Percentiles rank a stretch among this genome's conserved stretches.
These are phyloP conservation scores for Colletotrichum liaoningense DNA, from an alignment of 2,329 filamentous ascomycete species.

Conservation along the genomic window DNA sequence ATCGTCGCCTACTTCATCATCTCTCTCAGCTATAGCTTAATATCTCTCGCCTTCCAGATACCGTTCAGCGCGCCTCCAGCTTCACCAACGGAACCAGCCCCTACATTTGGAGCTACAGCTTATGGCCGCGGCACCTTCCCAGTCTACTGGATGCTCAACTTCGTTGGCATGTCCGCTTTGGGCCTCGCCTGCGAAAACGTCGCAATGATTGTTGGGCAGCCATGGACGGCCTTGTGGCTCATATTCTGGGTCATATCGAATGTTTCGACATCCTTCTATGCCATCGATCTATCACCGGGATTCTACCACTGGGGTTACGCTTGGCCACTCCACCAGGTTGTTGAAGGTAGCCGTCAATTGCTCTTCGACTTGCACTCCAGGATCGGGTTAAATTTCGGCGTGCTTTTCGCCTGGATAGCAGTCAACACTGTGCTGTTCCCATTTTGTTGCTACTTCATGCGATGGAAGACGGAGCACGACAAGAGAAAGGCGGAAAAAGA, in stretches of 20 bases:
- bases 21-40: conserved; percentile 71
- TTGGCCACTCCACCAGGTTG: conserved; percentile 72
- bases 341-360: conserved; percentile 69
- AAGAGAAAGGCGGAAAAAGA: conserved; percentile 40
- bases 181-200: conserved; percentile 74
- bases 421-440: conserved; percentile 66
- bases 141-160: conserved; percentile 74
- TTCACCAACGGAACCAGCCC: conserved; percentile 51
- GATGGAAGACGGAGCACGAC: conserved; percentile 51
- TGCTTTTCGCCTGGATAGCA: conserved; percentile 68
- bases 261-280: conserved; percentile 69
- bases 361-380: conserved; percentile 69
- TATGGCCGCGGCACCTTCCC: conserved; percentile 69
- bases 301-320: conserved; percentile 74
- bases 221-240: conserved; percentile 70
- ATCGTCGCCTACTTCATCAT: conserved; percentile 70
- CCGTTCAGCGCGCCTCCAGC: conserved; percentile 65
- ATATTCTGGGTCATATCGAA: conserved; percentile 78
- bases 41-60: conserved; percentile 72
- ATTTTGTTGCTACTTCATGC: conserved; percentile 55
- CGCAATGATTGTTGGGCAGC: conserved; percentile 70
- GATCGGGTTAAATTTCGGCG: conserved; percentile 70
- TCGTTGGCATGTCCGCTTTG: conserved; percentile 70
- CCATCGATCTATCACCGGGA: conserved; percentile 65
- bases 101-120: conserved; percentile 60